Base-by-base conservation (phyloP, 768 basidiomycete species). In the Artomyces pyxidatus region DNA sequence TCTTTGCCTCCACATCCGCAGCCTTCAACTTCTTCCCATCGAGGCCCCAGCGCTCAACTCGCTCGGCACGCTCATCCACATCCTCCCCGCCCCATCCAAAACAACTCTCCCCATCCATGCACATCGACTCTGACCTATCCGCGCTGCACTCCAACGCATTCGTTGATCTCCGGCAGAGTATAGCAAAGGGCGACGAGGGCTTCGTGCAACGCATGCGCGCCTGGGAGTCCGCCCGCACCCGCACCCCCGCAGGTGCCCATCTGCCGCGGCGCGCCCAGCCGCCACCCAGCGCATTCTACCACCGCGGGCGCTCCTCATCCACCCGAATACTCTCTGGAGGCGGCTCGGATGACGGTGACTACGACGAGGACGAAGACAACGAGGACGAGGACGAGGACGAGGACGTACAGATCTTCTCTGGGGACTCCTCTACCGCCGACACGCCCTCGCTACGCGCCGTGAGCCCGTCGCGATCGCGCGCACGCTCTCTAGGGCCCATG, bases 191-290 rank as follows among this genome's bases (percentile, higher is more conserved):
- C 53, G 83, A 81, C 17, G 83, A 87, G 56, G 77, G 80, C 6
- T 72, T 87, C 42, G 73, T 88, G 11, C 75, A 71, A 48, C 79
- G 81, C 45, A 87, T 88, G 85, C 81, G 81, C 48, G 79, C 85
- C 54, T 83, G 80, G 59, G 85, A 87, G 62, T 65, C 70, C 42
- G 69, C 71, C 22, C 70, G 78, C 48, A 74, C 74, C 17, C 48
- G 47, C 30, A 17, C 45, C 4, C 30, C 65, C 66, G 50, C 66
- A 67, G 28, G 66, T 62, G 44, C 60, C 65, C 48, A 63, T 63
- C 29, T 70, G 69, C 37, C 63, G 68, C 47, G 71, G 69, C 44
- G 68, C 47, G 3, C 40, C 40, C 25, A 43, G 49, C 37, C 42
- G 44, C n/a, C 29, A 50, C 25, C 37, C 30, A n/a, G 45, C 26